Evolutionary conservation across 192 early-diverging fungal species (phyloP).

Genomic region (Helicostylum pulchrum): DNA sequence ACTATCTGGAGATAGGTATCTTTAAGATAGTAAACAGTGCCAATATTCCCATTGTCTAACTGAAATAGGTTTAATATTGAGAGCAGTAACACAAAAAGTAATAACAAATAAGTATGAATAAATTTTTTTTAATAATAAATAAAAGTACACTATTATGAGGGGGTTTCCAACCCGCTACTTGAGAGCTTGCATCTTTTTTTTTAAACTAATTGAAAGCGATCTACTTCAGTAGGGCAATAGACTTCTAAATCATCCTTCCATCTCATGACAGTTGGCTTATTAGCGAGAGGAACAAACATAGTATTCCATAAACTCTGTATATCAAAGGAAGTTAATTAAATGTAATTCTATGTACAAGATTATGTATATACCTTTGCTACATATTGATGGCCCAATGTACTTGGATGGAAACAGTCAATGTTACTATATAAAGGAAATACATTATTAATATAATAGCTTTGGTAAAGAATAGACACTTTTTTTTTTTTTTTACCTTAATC

Average conservation of each 20-base stretch:
- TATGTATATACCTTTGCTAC: slow-evolving; percentile 14
- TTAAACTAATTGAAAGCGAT: background rate
- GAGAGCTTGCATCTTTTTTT: background rate
- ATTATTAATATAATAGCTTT: background rate
- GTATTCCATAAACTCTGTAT: slow-evolving; percentile 23
- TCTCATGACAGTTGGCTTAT: background rate
- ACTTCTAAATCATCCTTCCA: slow-evolving; percentile 10
- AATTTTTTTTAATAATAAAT: too few species aligned
- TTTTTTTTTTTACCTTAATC: slow-evolving; percentile 6
- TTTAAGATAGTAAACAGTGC: too few species aligned
- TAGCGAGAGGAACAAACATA: slow-evolving; percentile 11
- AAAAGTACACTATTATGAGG: too few species aligned
- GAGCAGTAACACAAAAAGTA: too few species aligned
- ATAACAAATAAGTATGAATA: too few species aligned
- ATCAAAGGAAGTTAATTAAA: background rate
- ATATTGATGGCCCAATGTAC: slow-evolving; percentile 19
- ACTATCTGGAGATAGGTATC: too few species aligned
- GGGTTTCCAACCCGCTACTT: too few species aligned
- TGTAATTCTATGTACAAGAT: background rate
- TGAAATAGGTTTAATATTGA: too few species aligned
- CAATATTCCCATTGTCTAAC: too few species aligned
- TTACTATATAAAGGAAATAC: slow-evolving; percentile 8
- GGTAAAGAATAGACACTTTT: too few species aligned
- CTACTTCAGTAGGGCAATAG: background rate
- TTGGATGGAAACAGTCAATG: slow-evolving; percentile 25